Percentiles rank a stretch among this genome's conserved stretches.
Conservation (phyloP, 768 basidiomycete genomes). For the Lentinula boryana region DNA sequence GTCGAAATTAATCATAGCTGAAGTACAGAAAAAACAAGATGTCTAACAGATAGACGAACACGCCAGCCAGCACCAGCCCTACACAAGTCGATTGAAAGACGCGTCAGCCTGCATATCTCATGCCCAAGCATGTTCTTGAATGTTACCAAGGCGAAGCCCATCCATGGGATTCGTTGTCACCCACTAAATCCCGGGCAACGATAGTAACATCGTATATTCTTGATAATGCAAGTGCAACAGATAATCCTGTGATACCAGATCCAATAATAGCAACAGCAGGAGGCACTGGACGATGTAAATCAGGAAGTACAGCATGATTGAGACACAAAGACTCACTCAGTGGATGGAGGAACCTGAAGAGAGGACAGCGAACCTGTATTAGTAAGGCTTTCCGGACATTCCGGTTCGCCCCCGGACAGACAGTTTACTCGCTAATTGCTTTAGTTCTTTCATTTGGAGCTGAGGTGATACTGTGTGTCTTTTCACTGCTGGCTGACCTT, state of each 20-base stretch:
- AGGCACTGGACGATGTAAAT: background rate
- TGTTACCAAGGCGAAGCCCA: conserved; percentile 7
- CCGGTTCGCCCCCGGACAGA: no score
- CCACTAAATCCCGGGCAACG: conserved; percentile 3
- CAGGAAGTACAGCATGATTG: no score
- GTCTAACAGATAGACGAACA: background rate
- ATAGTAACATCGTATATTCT: conserved; percentile 5
- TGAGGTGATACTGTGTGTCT: no score
- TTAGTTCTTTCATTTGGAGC: no score
- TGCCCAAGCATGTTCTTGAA: background rate
- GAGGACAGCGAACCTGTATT: no score
- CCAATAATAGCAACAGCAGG: background rate
- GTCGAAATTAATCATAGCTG: background rate
- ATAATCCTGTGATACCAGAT: conserved; percentile 2
- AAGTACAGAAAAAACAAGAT: background rate
- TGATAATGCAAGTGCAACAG: conserved; percentile 5
- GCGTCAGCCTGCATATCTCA: background rate
- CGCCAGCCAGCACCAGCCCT: conserved; percentile 6
- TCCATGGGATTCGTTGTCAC: conserved; percentile 5
- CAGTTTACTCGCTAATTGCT: no score
- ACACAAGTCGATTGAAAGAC: background rate
- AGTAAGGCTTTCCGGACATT: no score
- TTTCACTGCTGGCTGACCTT: no score
- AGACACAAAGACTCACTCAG: no score
- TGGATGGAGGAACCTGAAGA: no score